phyloP scores from a whole-genome alignment of 176 grass and related monocot genomes.

The Phragmites australis region DNA sequence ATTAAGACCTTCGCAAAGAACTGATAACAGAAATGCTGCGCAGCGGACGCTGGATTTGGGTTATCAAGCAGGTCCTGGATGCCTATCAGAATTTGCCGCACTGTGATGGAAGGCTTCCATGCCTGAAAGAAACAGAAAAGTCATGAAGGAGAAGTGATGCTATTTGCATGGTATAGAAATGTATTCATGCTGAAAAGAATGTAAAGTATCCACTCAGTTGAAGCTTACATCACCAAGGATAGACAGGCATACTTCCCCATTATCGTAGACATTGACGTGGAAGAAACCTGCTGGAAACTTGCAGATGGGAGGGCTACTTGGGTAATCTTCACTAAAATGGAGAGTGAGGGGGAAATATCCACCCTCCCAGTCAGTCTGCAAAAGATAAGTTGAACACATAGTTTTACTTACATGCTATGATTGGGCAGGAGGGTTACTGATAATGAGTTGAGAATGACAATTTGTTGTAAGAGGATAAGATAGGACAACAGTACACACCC shows the following conservation, averaged over 20 bases:
- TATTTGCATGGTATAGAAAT: background rate
- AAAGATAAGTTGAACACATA: conserved; percentile 17
- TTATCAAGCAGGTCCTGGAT: conserved; percentile 84
- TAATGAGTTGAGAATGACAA: background rate
- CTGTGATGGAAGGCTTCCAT: conserved; percentile 85
- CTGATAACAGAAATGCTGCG: conserved; percentile 56
- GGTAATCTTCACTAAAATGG: conserved; percentile 68
- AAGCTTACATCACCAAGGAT: conserved; percentile 65
- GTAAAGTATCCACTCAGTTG: conserved; percentile 16
- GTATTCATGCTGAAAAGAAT: conserved; percentile 1
- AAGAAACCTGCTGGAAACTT: conserved; percentile 83
- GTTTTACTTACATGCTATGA: background rate
- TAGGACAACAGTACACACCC: background rate
- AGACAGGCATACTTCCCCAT: conserved; percentile 73
- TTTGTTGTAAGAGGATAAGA: background rate
- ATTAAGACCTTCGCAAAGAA: conserved; percentile 61
- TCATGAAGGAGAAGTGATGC: background rate
- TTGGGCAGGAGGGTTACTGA: background rate
- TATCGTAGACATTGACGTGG: conserved; percentile 74
- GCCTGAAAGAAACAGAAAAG: conserved; percentile 39
- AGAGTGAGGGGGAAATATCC: conserved; percentile 75
- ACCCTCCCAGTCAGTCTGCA: conserved; percentile 93
- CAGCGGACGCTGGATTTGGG: conserved; percentile 65
- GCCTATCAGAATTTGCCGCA: conserved; percentile 81
- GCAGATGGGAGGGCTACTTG: conserved; percentile 65